Conservation (phyloP, 805 yeast genomes). For the Schwanniomyces sp. region DNA sequence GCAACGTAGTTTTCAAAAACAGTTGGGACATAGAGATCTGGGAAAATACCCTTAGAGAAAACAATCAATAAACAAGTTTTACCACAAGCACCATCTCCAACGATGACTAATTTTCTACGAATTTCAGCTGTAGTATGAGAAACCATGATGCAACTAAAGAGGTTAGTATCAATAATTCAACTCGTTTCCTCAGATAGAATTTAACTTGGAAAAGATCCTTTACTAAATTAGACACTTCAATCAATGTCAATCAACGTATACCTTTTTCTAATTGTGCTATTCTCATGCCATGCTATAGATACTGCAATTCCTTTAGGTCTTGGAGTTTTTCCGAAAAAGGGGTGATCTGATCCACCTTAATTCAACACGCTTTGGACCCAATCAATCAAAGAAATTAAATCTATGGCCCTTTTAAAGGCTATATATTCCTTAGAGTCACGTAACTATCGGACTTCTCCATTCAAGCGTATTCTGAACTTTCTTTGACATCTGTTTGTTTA, state of each 20-base stretch:
- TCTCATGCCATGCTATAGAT: not conserved
- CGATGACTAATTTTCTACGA: conserved; percentile 86
- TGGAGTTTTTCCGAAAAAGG: not conserved
- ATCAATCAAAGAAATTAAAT: too few species aligned
- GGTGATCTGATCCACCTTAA: not conserved
- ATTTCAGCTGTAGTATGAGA: conserved; percentile 54
- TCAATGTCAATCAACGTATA: too few species aligned
- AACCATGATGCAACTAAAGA: conserved; percentile 22
- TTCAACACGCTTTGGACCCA: too few species aligned
- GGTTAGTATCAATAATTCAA: not conserved
- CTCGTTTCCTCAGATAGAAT: not conserved
- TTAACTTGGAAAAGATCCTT: too few species aligned
- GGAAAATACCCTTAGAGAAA: conserved; percentile 86
- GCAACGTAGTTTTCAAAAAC: conserved; percentile 98
- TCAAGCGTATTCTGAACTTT: not conserved
- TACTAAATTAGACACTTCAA: too few species aligned
- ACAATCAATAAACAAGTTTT: conserved; percentile 86
- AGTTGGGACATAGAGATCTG: conserved; percentile 93
- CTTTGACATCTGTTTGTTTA: not conserved
- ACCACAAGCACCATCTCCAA: conserved; percentile 98
- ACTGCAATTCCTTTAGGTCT: not conserved
- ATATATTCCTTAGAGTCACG: too few species aligned
- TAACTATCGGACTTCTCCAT: too few species aligned
- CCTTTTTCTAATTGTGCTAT: too few species aligned
- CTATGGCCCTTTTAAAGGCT: too few species aligned